Conservation (phyloP, 108 stramenopile species). For the Nitzschia sp. region DNA sequence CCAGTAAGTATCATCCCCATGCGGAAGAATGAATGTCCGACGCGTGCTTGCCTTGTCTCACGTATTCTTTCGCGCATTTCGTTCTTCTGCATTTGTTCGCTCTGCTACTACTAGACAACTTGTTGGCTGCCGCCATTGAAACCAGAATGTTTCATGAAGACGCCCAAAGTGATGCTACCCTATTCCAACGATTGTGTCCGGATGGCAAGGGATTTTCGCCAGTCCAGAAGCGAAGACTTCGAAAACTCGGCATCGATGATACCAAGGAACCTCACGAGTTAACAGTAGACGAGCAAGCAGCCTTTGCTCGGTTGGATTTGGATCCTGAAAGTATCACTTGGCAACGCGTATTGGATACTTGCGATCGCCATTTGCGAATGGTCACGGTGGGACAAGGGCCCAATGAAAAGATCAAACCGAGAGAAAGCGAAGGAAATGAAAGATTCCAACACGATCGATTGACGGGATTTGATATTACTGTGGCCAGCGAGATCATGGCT, state of each 20-base stretch:
- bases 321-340: constrained; percentile 95
- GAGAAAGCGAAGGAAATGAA: constrained; percentile 45
- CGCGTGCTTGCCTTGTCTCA: no score
- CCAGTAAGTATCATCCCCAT: constrained; percentile 24
- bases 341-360: constrained; percentile 97
- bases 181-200: constrained; percentile 86
- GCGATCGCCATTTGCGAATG: constrained; percentile 93
- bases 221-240: constrained; percentile 80
- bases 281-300: constrained; percentile 75
- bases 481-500: constrained; percentile 98
- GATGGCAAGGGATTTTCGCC: constrained; percentile 66
- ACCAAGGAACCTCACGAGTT: constrained; percentile 75
- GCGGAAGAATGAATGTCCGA: no score
- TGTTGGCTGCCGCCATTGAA: constrained; percentile 97
- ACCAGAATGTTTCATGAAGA: constrained; percentile 97
- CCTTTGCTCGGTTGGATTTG: constrained; percentile 93
- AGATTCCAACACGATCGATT: constrained; percentile 69
- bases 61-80: no score
- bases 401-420: constrained; percentile 82
- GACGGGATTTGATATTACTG: constrained; percentile 99
- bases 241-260: constrained; percentile 90
- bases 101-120: constrained; percentile 60
- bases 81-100: background rate
- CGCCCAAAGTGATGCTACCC: constrained; percentile 85
- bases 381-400: constrained; percentile 83